Evolutionary conservation across 345 rosid genomes (phyloP).

Genomic region (Kernera saxatilis): DNA sequence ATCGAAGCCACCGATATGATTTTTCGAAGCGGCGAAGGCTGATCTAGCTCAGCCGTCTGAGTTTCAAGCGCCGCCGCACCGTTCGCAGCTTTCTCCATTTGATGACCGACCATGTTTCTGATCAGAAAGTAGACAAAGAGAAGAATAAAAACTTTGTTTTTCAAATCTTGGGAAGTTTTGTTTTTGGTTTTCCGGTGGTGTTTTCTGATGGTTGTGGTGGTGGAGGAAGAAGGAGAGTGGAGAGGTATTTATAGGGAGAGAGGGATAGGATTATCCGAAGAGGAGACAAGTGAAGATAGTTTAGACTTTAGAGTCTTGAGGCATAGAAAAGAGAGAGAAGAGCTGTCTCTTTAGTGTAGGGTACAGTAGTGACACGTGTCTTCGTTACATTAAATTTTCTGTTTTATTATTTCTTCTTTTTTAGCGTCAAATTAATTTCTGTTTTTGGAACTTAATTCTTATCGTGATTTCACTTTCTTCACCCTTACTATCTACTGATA

Average conservation of each 20-base stretch:
- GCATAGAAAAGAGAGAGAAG: neutral
- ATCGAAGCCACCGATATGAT: slow-evolving; percentile 62
- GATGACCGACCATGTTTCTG: slow-evolving; percentile 18
- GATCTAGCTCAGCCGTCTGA: slow-evolving; percentile 16
- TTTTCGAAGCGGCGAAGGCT: slow-evolving; percentile 40
- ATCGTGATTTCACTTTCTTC: neutral
- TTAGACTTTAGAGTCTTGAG: slow-evolving; percentile 15
- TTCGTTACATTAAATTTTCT: neutral
- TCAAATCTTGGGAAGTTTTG: neutral
- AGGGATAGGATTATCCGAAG: slow-evolving; percentile 24
- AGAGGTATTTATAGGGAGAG: slow-evolving; percentile 29
- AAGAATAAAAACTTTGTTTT: neutral
- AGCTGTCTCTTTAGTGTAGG: neutral
- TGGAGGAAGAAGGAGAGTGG: slow-evolving; percentile 13
- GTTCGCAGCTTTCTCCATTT: slow-evolving; percentile 25
- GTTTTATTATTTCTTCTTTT: neutral
- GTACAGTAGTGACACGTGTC: slow-evolving; percentile 26
- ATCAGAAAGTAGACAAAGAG: neutral
- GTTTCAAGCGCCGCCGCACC: slow-evolving; percentile 22
- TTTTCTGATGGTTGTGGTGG: slow-evolving; percentile 20
- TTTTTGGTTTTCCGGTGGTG: neutral
- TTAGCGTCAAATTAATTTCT: slow-evolving; percentile 10
- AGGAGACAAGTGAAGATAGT: slow-evolving; percentile 7
- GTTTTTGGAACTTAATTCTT: slow-evolving; percentile 10
- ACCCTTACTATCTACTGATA: neutral